Evolutionary conservation across 768 basidiomycete genomes (phyloP), one percentile per base, ranked within the genome.

Genomic region (Boletus vinaceobasis): DNA sequence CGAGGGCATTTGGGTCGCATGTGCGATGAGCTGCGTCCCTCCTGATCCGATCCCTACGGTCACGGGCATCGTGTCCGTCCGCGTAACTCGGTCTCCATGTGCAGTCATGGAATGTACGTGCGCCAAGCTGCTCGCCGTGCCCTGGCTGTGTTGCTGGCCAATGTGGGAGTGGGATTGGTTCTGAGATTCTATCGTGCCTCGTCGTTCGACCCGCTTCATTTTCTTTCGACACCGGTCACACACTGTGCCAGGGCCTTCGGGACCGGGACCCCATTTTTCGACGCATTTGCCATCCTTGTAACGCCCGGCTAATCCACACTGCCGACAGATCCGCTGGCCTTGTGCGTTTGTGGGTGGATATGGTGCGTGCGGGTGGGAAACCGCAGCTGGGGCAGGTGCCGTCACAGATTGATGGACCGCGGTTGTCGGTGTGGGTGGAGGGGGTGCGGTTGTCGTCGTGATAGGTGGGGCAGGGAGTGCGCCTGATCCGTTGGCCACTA

Each of bases 201-300:
- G 75, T 21, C 87, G 75, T 65, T 91, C 89, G 47, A 88, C 86
- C 2, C 89, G 82, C 71, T 90, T 90, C 87, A 90, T 89, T 70
- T 90, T 90, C 70, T 91, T 91, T 48, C 89, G 81, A 70, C 89
- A 90, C 80, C 88, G 74, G 75, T 91, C 89, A 64, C 88, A 91
- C 0, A 91, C 88, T 0, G 89, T 91, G 21, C 88, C 89, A 48
- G 89, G 89, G 0, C 89, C 89, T 70, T 85, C 80, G 44, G 89
- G 89, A 5, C 89, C 89, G 23, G 89, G 88, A 1, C 89, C 89
- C 89, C 89, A 91, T 69, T 91, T 91, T 64, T 91, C 89, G 48
- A 91, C 88, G 65, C 89, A 91, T 60, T 89, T 89, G 9, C 85
- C 87, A 21, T 91, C 89, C 73, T 90, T 90, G 73, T 90, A 91